A percentile compares a stretch with the other conserved stretches of the same genome.
Conservation (phyloP, 75 land plant genomes). For the Gnetum montanum region DNA sequence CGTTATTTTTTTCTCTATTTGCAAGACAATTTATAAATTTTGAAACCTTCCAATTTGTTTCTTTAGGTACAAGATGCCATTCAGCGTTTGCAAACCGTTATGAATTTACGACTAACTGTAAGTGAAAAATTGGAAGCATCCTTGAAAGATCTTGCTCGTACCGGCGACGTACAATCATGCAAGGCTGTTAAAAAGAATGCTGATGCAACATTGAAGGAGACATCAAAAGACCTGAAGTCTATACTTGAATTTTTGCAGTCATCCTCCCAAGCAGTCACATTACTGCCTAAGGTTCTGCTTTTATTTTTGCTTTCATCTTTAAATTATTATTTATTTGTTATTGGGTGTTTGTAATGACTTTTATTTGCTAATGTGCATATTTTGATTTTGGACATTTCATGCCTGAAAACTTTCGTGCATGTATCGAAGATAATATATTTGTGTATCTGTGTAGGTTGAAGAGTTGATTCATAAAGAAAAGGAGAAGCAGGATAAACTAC, state of each 20-base stretch:
- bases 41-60: too few species aligned
- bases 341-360: neutral
- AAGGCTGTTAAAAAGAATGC: slow-evolving; percentile 76
- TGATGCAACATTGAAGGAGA: slow-evolving; percentile 62
- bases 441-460: slow-evolving; percentile 87
- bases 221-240: slow-evolving; percentile 66
- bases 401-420: too few species aligned
- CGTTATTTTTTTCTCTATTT: too few species aligned
- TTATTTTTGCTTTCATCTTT: neutral
- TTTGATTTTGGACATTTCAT: too few species aligned
- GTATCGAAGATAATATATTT: too few species aligned
- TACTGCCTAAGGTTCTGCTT: slow-evolving; percentile 57
- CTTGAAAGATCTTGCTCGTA: slow-evolving; percentile 72
- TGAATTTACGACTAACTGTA: slow-evolving; percentile 37
- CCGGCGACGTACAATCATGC: slow-evolving; percentile 85
- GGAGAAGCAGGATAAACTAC: slow-evolving; percentile 82
- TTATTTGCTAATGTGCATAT: neutral
- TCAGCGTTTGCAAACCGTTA: slow-evolving; percentile 57
- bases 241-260: slow-evolving; percentile 46
- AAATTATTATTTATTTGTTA: neutral
- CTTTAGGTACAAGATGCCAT: slow-evolving; percentile 60
- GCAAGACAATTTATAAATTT: too few species aligned
- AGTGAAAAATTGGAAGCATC: slow-evolving; percentile 85
- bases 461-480: slow-evolving; percentile 75
- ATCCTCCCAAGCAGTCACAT: slow-evolving; percentile 41